Evolutionary conservation across 1,284 basidiomycete species (phyloP), one percentile per base, ranked within the genome.

Genomic region (Fomitopsis pinicola): DNA sequence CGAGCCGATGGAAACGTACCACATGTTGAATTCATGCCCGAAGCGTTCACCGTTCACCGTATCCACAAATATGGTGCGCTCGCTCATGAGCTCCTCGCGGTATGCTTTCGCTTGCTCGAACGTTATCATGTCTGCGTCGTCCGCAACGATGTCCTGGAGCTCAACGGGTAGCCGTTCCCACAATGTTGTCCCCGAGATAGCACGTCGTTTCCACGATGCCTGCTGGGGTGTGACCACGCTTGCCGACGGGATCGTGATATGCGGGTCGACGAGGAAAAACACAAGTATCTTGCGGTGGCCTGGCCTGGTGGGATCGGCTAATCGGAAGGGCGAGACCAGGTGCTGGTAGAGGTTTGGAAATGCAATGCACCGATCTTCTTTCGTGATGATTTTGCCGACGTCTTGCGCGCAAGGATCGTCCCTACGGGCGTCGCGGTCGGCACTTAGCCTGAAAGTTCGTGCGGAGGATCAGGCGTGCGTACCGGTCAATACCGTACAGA

Each of bases 311-410:
- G 56, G 63, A 62, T 76, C 73, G 28, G 36, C 46, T 5, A 76
- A 66, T 19, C 64, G 59, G 64, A 76, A 75, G 10, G 70, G 68
- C 53, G 67, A 64, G 19, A 76, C 72, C 42, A 69, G 71, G 44
- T 79, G 71, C 66, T 79, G 67, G 66, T 75, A 64, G 62, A 75
- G 53, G 68, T 78, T 69, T 59, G 69, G 66, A 66, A 78, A 66
- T 53, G 71, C 64, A 66, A 78, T 35, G 61, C 64, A 59, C 40
- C 68, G 64, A 33, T 64, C 67, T 33, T 69, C 61, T 4, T 57
- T 63, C 3, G 72, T 70, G n/a, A 57, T 44, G 45, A 72, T 59
- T 6, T 63, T 58, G 42, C 68, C 70, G 35, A 69, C 42, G 4
- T 45, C 42, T 45, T 45, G 42, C 42, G n/a, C 9, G 42, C 42